Evolutionary conservation across 176 grass and related monocot species (phyloP), one percentile per base, ranked within the genome.

Genomic region (Juncus inflexus): DNA sequence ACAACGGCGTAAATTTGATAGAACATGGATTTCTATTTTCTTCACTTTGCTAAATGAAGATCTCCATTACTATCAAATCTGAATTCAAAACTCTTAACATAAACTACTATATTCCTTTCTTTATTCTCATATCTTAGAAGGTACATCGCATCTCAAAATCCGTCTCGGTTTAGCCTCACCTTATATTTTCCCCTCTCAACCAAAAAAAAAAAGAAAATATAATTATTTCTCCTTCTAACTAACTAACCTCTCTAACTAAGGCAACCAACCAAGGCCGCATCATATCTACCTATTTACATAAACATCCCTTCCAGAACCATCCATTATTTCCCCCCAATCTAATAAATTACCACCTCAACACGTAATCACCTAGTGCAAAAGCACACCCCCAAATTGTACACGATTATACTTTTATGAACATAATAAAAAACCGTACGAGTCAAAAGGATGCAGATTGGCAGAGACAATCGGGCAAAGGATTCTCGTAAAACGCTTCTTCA

Each of bases 401-500:
- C 43, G 4, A 47, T 28, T 47, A 47, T 47, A 47, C 9, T 6
- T 6, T 9, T 47, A 47, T 9, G 6, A 47, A 47, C 43, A 6
- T 61, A 47, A 11, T 62, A 12, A 28, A 28, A 28, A 28, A 28
- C 1, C 19, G 19, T 28, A 28, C 1, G 19, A 28, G 19, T 70
- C 60, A 63, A 41, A 49, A 28, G 51, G 72, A 62, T 15, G 11
- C 65, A 5, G 15, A 63, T 61, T 86, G 83, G 71, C 94, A 99
- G 9, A 99, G 55, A 66, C 94, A 99, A 60, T 92, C 94, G 0
- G 94, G 94, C 62, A 99, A 76, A 78, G 94, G 85, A 78, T 99
- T 99, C 88, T 99, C 88, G 55, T 99, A 99, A 78, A 99, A 99
- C 63, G 75, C 85, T 80, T 99, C 94, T 62, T 99, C 94, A 9